A percentile compares a stretch with the other conserved stretches of the same genome.
phyloP scores from a whole-genome alignment of 2,329 filamentous ascomycete species.

The Aspergillus sp. region DNA sequence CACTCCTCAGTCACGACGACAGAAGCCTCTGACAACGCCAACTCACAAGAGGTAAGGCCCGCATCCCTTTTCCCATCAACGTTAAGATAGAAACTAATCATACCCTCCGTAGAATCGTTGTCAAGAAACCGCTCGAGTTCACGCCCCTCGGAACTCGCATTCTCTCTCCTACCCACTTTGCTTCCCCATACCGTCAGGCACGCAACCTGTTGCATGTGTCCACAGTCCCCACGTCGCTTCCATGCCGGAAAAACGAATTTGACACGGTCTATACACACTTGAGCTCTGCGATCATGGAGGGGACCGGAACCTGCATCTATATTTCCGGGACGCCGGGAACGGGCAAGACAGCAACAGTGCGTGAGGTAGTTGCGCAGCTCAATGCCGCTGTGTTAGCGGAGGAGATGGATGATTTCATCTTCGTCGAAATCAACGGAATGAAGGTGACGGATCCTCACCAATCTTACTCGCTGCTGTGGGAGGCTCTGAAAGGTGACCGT shows the following conservation, averaged over 20 bases:
- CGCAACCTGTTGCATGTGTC: conserved; percentile 89
- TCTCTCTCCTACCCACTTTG: conserved; percentile 71
- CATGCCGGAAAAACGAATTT: conserved; percentile 91
- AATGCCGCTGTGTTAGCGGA: conserved; percentile 85
- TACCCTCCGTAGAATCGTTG: conserved; percentile 52
- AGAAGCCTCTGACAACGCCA: conserved; percentile 56
- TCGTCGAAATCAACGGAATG: conserved; percentile 99
- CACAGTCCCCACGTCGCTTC: conserved; percentile 82
- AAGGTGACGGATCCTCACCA: conserved; percentile 98
- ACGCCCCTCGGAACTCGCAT: conserved; percentile 89
- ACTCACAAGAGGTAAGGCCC: conserved; percentile 58
- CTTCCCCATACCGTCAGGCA: conserved; percentile 87
- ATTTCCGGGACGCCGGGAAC: conserved; percentile 98
- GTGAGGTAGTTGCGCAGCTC: conserved; percentile 86
- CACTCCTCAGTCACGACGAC: conserved; percentile 44
- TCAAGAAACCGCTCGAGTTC: conserved; percentile 91
- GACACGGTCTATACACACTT: conserved; percentile 88
- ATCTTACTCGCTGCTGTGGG: conserved; percentile 92
- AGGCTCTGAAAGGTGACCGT: conserved; percentile 88
- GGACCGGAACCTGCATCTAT: conserved; percentile 94
- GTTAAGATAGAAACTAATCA: conserved; percentile 17
- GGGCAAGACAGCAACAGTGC: conserved; percentile 94
- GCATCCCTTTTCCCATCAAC: background rate
- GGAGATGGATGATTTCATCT: conserved; percentile 96
- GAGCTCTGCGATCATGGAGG: conserved; percentile 89